Conservation (phyloP, 768 basidiomycete genomes). For the Jaapia argillacea region DNA sequence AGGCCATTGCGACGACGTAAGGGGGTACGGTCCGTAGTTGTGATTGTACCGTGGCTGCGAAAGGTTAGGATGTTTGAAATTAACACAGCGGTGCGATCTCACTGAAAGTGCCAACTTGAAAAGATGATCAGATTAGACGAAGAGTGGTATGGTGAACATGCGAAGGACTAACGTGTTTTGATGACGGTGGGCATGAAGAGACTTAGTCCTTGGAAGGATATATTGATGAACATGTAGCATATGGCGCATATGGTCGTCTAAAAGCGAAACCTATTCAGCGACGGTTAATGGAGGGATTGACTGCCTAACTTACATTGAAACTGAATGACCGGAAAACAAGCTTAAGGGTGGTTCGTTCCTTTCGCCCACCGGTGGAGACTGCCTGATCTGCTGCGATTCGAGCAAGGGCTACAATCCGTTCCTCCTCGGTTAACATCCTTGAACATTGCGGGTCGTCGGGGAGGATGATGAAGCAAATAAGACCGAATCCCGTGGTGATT, state of each 20-base stretch:
- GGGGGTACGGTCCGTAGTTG: constrained; percentile 42
- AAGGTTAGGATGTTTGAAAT: neutral
- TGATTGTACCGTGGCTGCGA: constrained; percentile 29
- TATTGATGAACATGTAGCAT: constrained; percentile 15
- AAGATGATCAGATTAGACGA: too few relatives aligned
- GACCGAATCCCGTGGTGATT: constrained; percentile 26
- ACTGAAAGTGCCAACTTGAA: constrained; percentile 11
- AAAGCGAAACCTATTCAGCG: neutral
- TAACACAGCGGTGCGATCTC: neutral
- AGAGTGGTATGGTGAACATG: neutral
- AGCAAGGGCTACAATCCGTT: constrained; percentile 23
- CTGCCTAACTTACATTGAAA: constrained; percentile 16
- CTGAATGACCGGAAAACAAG: constrained; percentile 22
- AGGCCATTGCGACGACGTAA: constrained; percentile 30
- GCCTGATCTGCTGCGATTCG: constrained; percentile 26
- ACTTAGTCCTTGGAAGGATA: constrained; percentile 21
- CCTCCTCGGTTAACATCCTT: constrained; percentile 22
- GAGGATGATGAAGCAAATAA: constrained; percentile 24
- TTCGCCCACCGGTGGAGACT: constrained; percentile 16
- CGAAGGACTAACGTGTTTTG: constrained; percentile 25
- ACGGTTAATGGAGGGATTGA: neutral
- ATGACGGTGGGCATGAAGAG: constrained; percentile 38
- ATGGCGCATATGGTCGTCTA: constrained; percentile 14
- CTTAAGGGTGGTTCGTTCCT: constrained; percentile 20
- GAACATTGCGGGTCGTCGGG: constrained; percentile 26